phyloP scores from a whole-genome alignment of 2,329 filamentous ascomycete genomes.

The Fonsecaea monophora region DNA sequence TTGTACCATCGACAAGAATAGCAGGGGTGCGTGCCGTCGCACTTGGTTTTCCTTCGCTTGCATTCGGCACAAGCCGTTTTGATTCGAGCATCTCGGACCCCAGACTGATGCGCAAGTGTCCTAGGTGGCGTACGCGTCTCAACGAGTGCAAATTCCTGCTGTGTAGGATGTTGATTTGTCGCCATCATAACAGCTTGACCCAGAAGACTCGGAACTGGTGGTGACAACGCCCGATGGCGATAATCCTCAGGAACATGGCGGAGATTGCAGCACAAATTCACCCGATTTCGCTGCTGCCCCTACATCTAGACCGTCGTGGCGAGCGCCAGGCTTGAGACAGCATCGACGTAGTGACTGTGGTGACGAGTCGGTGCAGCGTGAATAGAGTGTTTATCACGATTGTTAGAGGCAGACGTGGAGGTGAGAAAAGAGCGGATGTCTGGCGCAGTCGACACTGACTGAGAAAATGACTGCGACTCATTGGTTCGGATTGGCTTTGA shows the following conservation, averaged over 20 bases:
- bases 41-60: conserved; percentile 25
- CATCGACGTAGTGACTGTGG: background rate
- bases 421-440: background rate
- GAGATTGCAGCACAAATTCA: background rate
- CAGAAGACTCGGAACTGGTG: background rate
- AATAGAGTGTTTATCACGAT: background rate
- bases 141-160: conserved; percentile 13
- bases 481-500: background rate
- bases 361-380: background rate
- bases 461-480: background rate
- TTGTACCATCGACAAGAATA: conserved; percentile 30
- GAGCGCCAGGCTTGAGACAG: background rate
- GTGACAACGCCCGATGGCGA: background rate
- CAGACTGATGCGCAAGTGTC: conserved; percentile 6
- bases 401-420: background rate
- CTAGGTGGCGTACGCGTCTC: conserved; percentile 9
- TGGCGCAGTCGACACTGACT: background rate
- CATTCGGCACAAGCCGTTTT: conserved; percentile 27
- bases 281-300: background rate
- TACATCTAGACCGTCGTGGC: background rate
- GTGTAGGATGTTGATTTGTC: background rate
- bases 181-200: background rate
- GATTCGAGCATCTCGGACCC: conserved; percentile 20
- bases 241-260: background rate
- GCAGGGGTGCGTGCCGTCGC: conserved; percentile 26